Conservation (phyloP, 345 rosid species). For the Citrus unshiu region DNA sequence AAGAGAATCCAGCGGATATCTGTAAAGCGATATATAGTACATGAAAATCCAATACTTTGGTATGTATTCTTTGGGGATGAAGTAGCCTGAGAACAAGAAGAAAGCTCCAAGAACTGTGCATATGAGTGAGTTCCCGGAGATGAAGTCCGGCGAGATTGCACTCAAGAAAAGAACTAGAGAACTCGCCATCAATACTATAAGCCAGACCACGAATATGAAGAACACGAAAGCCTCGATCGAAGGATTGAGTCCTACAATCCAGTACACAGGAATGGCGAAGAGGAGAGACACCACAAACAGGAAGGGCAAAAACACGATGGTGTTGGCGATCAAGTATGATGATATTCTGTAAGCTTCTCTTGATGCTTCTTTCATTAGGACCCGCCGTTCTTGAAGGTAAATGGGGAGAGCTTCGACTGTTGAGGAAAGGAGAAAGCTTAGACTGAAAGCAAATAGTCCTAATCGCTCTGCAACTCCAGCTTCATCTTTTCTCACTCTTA, state of each 20-base stretch:
- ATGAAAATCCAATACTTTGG: conserved; percentile 88
- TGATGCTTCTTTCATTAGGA: conserved; percentile 85
- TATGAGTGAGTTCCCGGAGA: conserved; percentile 76
- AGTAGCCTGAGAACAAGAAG: conserved; percentile 87
- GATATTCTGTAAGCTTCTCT: conserved; percentile 76
- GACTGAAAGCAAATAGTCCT: conserved; percentile 82
- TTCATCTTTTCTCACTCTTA: conserved; percentile 53
- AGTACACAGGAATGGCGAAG: conserved; percentile 72
- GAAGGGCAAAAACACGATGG: conserved; percentile 73
- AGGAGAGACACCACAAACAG: conserved; percentile 62
- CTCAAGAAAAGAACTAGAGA: conserved; percentile 77
- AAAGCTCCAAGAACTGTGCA: conserved; percentile 84
- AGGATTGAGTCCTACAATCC: conserved; percentile 87
- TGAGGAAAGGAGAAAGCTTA: conserved; percentile 84
- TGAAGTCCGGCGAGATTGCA: conserved; percentile 78
- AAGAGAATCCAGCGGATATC: conserved; percentile 78
- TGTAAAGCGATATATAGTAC: conserved; percentile 81
- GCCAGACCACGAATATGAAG: conserved; percentile 74
- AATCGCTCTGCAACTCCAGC: conserved; percentile 68
- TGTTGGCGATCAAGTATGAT: conserved; percentile 88
- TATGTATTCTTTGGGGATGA: conserved; percentile 82
- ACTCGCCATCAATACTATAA: conserved; percentile 75
- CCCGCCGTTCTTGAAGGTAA: conserved; percentile 77
- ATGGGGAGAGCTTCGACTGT: conserved; percentile 94
- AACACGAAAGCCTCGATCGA: conserved; percentile 55